phyloP scores from a whole-genome alignment of 2,329 filamentous ascomycete genomes.

The Emergomyces africanus region DNA sequence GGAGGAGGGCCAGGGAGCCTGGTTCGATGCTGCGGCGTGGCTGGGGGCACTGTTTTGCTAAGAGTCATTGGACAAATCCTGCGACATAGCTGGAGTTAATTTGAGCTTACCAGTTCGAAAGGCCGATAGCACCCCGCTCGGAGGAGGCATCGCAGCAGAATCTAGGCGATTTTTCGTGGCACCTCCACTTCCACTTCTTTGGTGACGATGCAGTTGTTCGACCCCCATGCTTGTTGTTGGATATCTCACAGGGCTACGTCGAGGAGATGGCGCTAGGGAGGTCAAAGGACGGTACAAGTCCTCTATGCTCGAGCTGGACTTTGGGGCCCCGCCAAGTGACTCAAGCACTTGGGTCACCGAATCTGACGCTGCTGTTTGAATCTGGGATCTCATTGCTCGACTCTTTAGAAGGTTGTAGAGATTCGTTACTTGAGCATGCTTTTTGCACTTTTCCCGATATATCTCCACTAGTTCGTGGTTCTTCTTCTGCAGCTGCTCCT shows the following conservation, averaged over 20 bases:
- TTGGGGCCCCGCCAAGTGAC: slow-evolving; percentile 15
- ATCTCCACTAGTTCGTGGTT: slow-evolving; percentile 57
- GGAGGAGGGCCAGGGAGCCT: slow-evolving; percentile 5
- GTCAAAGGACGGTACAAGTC: slow-evolving; percentile 9
- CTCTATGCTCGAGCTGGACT: slow-evolving; percentile 9
- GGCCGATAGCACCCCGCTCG: slow-evolving; percentile 12
- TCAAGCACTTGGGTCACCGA: slow-evolving; percentile 37
- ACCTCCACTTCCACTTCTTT: slow-evolving; percentile 28
- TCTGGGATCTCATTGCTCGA: slow-evolving; percentile 40
- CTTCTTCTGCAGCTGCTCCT: slow-evolving; percentile 52
- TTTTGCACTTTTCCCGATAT: slow-evolving; percentile 58
- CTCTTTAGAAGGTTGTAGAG: slow-evolving; percentile 45
- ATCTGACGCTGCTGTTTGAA: slow-evolving; percentile 43
- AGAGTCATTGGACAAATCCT: neutral
- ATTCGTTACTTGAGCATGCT: slow-evolving; percentile 54
- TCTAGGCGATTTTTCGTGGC: slow-evolving; percentile 17
- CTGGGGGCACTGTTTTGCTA: slow-evolving; percentile 7
- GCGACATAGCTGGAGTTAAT: neutral
- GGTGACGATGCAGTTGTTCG: slow-evolving; percentile 27
- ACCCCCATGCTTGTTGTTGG: slow-evolving; percentile 17
- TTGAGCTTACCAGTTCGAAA: slow-evolving; percentile 15
- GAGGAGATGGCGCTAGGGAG: slow-evolving; percentile 14
- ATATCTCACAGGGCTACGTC: slow-evolving; percentile 12
- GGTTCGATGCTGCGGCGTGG: slow-evolving; percentile 10
- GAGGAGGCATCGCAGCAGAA: slow-evolving; percentile 20